Conservation (phyloP, 1,139 yeast genomes). For the Citeromyces hawaiiensis region DNA sequence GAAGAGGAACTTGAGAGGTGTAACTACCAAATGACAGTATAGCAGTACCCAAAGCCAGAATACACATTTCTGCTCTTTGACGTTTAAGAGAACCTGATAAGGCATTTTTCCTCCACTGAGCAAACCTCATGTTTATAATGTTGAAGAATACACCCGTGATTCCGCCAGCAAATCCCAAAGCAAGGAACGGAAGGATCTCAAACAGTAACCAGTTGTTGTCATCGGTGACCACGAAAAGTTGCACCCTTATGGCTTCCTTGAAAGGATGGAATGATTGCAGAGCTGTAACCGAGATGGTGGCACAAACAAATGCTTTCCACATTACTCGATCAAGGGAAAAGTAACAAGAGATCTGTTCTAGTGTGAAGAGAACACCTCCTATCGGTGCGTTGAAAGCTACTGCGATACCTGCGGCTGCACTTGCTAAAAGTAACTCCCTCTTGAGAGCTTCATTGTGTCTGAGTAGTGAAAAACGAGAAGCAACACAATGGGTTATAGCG, state of each 20-base stretch:
- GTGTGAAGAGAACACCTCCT: slow-evolving; percentile 82
- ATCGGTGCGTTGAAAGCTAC: slow-evolving; percentile 92
- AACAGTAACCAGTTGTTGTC: slow-evolving; percentile 62
- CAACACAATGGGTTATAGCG: slow-evolving; percentile 36
- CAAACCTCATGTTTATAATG: slow-evolving; percentile 29
- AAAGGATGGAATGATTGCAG: slow-evolving; percentile 51
- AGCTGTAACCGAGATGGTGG: slow-evolving; percentile 60
- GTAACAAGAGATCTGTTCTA: slow-evolving; percentile 59
- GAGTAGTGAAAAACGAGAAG: slow-evolving; percentile 18
- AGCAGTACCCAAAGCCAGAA: slow-evolving; percentile 35
- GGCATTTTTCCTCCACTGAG: slow-evolving; percentile 18
- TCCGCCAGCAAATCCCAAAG: slow-evolving; percentile 62
- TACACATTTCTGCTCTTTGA: slow-evolving; percentile 31
- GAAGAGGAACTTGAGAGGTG: slow-evolving; percentile 41
- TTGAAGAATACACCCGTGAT: slow-evolving; percentile 44
- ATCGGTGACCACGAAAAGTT: slow-evolving; percentile 52
- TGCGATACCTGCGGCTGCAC: slow-evolving; percentile 87
- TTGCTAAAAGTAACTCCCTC: slow-evolving; percentile 65
- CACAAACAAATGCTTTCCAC: slow-evolving; percentile 77
- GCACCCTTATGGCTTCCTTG: slow-evolving; percentile 37
- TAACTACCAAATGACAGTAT: slow-evolving; percentile 40
- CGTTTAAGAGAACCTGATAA: slow-evolving; percentile 10
- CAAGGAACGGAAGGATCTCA: slow-evolving; percentile 56
- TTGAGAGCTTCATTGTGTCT: slow-evolving; percentile 36
- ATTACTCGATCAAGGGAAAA: slow-evolving; percentile 49